A percentile compares a stretch with the other conserved stretches of the same genome.
These are phyloP conservation scores for Catenaria anguillulae DNA, from an alignment of 371 early-diverging fungal genomes.

Conservation along the genomic window DNA sequence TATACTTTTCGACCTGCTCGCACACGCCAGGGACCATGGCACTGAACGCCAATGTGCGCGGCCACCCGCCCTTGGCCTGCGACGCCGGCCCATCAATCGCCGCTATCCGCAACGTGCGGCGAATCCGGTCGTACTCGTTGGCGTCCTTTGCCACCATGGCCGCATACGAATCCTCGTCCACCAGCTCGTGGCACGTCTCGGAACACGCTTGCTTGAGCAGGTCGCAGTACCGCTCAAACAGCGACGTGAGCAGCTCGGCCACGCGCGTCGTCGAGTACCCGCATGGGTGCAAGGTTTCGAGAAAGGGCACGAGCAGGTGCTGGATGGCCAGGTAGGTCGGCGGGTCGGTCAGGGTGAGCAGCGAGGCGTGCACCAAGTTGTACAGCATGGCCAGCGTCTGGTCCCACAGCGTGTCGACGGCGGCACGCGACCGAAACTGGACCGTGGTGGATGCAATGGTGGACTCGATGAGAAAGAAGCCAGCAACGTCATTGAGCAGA, in stretches of 20 bases:
- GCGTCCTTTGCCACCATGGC: constrained; percentile 58
- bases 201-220: constrained; percentile 53
- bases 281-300: constrained; percentile 74
- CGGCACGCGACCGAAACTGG: constrained; percentile 74
- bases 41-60: constrained; percentile 64
- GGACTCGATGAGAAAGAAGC: constrained; percentile 91
- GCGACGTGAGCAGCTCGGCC: constrained; percentile 48
- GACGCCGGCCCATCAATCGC: constrained; percentile 27
- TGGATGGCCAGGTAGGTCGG: constrained; percentile 66
- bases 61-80: constrained; percentile 36
- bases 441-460: constrained; percentile 72
- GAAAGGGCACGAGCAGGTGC: constrained; percentile 54
- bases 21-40: constrained; percentile 61
- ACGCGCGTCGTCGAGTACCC: constrained; percentile 52
- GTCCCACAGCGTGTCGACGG: constrained; percentile 84
- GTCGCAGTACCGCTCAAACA: constrained; percentile 70
- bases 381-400: constrained; percentile 62
- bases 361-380: constrained; percentile 54
- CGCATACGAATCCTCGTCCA: constrained; percentile 67
- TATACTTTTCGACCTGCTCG: constrained; percentile 50
- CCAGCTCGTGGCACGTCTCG: constrained; percentile 53
- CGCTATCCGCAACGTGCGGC: constrained; percentile 63
- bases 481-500: constrained; percentile 73
- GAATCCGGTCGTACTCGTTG: constrained; percentile 49
- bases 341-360: constrained; percentile 60